Evolutionary conservation across 228 moss, liverwort and hornwort genomes (phyloP).

Genomic region (Sphagnum magellanicum): DNA sequence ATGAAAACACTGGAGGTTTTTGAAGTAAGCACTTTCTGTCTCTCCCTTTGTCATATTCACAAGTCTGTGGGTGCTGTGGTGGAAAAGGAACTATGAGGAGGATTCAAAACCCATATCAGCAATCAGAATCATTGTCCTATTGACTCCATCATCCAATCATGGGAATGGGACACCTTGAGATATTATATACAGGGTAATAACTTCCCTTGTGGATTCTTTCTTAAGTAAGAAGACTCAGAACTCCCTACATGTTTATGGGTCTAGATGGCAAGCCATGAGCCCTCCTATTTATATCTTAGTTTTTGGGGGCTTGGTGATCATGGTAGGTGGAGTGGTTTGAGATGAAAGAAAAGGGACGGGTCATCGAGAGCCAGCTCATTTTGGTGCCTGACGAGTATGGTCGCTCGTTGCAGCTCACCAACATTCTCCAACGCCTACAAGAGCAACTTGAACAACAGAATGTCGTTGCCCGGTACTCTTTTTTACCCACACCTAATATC

Average conservation of each 20-base stretch:
- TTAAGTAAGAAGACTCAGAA: too few relatives aligned
- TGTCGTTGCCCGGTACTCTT: conserved; percentile 70
- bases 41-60: not conserved
- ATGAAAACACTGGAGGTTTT: conserved; percentile 80
- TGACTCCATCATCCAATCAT: not conserved
- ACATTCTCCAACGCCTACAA: conserved; percentile 65
- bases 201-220: too few relatives aligned
- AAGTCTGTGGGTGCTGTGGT: not conserved
- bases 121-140: not conserved
- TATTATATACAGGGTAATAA: not conserved
- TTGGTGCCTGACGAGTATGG: conserved; percentile 89
- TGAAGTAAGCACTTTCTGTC: conserved; percentile 41
- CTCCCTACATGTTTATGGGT: not conserved
- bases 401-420: conserved; percentile 80
- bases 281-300: too few relatives aligned
- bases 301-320: not conserved
- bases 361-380: conserved; percentile 67
- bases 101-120: not conserved
- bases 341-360: conserved; percentile 69
- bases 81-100: not conserved
- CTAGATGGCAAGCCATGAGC: not conserved
- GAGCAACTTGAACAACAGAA: conserved; percentile 83
- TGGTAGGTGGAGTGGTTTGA: conserved; percentile 83
- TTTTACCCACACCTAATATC: not conserved
- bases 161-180: not conserved